Percentiles rank a stretch among this genome's conserved stretches.
These are phyloP conservation scores for Betula pendula DNA, from an alignment of 306 rosid genomes.

Conservation along the genomic window DNA sequence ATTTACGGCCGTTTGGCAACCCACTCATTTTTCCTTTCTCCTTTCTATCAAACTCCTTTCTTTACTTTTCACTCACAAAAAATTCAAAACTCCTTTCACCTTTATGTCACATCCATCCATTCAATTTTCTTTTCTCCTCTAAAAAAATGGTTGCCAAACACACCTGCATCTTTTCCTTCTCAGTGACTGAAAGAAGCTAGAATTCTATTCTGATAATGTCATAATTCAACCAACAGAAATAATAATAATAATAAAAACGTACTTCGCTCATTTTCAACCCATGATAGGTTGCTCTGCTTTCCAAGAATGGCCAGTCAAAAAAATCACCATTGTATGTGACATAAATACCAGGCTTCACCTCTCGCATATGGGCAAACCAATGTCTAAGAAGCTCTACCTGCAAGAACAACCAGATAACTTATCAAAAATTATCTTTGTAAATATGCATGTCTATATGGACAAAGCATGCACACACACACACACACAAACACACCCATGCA, in stretches of 20 bases:
- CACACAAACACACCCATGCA: too few relatives aligned
- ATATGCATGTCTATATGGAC: conserved; percentile 10
- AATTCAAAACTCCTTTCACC: too few relatives aligned
- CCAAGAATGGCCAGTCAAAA: conserved; percentile 98
- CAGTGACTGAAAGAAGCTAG: conserved; percentile 11
- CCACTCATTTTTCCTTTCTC: too few relatives aligned
- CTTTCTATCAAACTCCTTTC: too few relatives aligned
- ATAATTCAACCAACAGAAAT: conserved; percentile 16
- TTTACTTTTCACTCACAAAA: too few relatives aligned
- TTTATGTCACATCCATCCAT: too few relatives aligned
- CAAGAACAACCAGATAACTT: conserved; percentile 24
- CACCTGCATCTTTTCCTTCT: conserved; percentile 1
- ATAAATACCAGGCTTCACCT: conserved; percentile 93
- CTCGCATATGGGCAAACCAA: conserved; percentile 97
- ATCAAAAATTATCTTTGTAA: not conserved
- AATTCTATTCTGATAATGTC: conserved; percentile 1
- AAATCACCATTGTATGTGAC: conserved; percentile 95
- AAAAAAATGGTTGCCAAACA: too few relatives aligned
- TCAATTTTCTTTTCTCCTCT: too few relatives aligned
- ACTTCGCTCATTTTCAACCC: conserved; percentile 91
- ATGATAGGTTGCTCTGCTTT: conserved; percentile 80
- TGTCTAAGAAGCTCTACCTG: conserved; percentile 84
- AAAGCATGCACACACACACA: not conserved
- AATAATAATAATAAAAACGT: conserved; percentile 23
- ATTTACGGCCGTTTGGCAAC: too few relatives aligned